Conservation (phyloP, 805 yeast species). For the Metschnikowia proteae region DNA sequence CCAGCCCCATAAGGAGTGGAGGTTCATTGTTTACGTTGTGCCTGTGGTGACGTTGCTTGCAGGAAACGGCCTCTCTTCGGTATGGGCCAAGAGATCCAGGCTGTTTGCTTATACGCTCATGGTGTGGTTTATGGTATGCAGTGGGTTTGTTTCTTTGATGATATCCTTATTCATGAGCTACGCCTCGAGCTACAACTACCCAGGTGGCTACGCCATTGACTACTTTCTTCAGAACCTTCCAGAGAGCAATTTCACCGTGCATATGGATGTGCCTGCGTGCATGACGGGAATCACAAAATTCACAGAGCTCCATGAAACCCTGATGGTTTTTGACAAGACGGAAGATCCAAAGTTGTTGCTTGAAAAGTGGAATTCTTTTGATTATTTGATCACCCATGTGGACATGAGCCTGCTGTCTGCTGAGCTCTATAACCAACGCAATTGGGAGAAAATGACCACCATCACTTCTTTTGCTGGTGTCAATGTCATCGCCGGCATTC, state of each 20-base stretch:
- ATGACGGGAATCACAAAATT: constrained; percentile 85
- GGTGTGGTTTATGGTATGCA: constrained; percentile 17
- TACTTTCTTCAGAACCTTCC: constrained; percentile 24
- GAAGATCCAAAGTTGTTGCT: constrained; percentile 46
- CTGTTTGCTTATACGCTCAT: constrained; percentile 27
- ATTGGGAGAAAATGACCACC: constrained; percentile 21
- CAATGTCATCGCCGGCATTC: constrained; percentile 7
- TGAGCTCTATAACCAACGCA: constrained; percentile 10
- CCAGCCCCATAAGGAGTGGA: constrained; percentile 93
- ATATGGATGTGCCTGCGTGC: constrained; percentile 75
- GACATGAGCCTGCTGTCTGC: constrained; percentile 13
- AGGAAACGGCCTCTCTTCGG: constrained; percentile 52
- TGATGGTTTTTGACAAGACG: constrained; percentile 66
- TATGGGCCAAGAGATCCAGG: constrained; percentile 18
- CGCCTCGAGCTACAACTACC: constrained; percentile 74
- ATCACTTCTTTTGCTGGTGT: constrained; percentile 23
- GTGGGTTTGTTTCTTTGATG: constrained; percentile 26
- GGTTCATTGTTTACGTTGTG: constrained; percentile 73
- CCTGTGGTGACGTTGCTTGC: constrained; percentile 67
- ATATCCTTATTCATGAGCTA: constrained; percentile 52
- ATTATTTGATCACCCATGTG: constrained; percentile 28
- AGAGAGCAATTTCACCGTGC: constrained; percentile 43
- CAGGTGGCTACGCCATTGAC: constrained; percentile 84
- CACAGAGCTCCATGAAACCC: constrained; percentile 49
- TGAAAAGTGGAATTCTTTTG: constrained; percentile 28